Evolutionary conservation across 2,329 filamentous ascomycete genomes (phyloP).

Genomic region (Lecanosticta acicola): DNA sequence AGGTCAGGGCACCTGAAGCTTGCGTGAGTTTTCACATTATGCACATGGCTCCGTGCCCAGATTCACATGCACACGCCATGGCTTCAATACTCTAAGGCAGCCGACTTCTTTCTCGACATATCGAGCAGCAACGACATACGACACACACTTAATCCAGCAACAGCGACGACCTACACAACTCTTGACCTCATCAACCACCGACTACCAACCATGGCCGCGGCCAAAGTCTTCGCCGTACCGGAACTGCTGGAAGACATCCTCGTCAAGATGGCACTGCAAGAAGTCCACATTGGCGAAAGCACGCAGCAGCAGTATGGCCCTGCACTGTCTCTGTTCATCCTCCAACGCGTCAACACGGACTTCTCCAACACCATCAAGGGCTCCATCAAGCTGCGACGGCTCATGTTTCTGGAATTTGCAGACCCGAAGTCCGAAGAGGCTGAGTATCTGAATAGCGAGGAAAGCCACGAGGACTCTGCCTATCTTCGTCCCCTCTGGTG

Average conservation of each 20-base stretch:
- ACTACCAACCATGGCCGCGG: not conserved
- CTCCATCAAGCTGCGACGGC: not conserved
- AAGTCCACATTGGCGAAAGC: not conserved
- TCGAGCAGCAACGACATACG: not conserved
- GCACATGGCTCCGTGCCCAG: too few relatives aligned
- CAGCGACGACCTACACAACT: not conserved
- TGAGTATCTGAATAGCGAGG: too few relatives aligned
- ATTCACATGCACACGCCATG: too few relatives aligned
- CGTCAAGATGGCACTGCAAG: not conserved
- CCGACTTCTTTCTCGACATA: not conserved
- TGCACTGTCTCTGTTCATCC: not conserved
- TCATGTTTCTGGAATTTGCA: slow-evolving; percentile 7
- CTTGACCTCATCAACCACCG: not conserved
- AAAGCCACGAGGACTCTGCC: not conserved
- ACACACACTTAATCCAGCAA: not conserved
- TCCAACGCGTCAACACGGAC: slow-evolving; percentile 3
- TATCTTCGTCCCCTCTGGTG: slow-evolving; percentile 1
- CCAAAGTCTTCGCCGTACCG: not conserved
- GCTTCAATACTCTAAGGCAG: too few relatives aligned
- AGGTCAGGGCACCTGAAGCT: not conserved
- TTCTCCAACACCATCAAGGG: not conserved
- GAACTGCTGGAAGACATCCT: slow-evolving; percentile 6
- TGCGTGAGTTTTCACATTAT: too few relatives aligned
- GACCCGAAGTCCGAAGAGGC: not conserved
- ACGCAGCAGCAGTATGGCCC: not conserved